Evolutionary conservation across 129 eudicot species (phyloP).

Genomic region (Saposhnikovia divaricata): DNA sequence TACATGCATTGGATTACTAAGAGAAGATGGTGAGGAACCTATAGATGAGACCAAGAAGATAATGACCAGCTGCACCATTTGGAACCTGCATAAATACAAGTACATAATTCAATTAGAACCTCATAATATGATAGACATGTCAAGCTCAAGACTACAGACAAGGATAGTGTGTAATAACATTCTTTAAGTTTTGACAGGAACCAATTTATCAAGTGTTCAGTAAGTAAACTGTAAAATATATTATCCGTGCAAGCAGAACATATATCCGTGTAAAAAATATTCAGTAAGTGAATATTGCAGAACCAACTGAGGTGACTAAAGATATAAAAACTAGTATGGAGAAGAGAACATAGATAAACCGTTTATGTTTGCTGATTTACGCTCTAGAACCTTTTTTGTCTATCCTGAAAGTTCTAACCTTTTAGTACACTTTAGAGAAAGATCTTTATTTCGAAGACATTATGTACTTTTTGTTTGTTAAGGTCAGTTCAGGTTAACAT

Average conservation of each 20-base stretch:
- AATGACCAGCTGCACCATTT: conserved; percentile 99
- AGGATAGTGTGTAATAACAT: neutral
- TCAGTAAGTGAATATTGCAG: no score
- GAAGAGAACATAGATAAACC: no score
- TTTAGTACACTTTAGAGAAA: neutral
- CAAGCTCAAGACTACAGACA: neutral
- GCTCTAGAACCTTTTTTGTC: neutral
- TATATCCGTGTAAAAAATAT: no score
- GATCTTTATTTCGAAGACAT: no score
- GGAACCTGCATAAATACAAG: conserved; percentile 57
- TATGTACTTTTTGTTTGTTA: neutral
- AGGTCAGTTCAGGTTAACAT: neutral
- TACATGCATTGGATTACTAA: neutral
- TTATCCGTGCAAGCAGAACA: neutral
- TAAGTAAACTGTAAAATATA: neutral
- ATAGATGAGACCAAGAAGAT: conserved; percentile 94
- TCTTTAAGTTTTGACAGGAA: neutral
- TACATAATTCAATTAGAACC: neutral
- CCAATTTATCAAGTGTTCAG: neutral
- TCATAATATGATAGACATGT: conserved; percentile 9
- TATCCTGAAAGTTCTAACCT: neutral
- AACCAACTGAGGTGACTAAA: no score
- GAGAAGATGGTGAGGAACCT: conserved; percentile 36
- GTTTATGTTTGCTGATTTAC: neutral
- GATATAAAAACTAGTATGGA: no score